These are phyloP conservation scores for Diaporthe sp. DNA, from an alignment of 2,329 filamentous ascomycete genomes.

Conservation along the genomic window DNA sequence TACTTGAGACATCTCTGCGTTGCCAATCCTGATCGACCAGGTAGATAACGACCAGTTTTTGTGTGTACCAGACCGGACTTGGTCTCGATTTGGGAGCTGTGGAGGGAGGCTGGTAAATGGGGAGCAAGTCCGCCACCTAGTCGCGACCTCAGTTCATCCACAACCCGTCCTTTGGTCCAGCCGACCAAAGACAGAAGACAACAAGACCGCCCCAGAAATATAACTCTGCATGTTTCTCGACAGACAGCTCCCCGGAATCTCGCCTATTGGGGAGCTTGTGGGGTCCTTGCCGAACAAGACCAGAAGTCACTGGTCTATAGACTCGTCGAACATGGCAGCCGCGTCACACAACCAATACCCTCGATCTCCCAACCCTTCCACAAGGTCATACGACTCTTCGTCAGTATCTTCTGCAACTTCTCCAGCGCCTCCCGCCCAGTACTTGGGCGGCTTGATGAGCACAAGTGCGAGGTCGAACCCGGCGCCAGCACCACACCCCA, in stretches of 20 bases:
- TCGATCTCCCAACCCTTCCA: constrained; percentile 73
- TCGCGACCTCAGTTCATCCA: constrained; percentile 14
- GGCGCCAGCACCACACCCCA: constrained; percentile 64
- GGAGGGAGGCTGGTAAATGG: constrained; percentile 36
- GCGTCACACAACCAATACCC: constrained; percentile 70
- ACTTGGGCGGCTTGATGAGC: constrained; percentile 66
- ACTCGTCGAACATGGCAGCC: constrained; percentile 66
- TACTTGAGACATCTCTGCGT: constrained; percentile 60
- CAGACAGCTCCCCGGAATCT: constrained; percentile 53
- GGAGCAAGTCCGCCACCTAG: constrained; percentile 10
- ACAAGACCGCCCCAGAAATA: constrained; percentile 35
- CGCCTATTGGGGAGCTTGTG: constrained; percentile 55
- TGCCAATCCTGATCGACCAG: constrained; percentile 67
- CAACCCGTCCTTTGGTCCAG: constrained; percentile 10
- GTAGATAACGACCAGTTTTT: constrained; percentile 36
- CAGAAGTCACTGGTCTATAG: constrained; percentile 50
- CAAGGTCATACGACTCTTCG: constrained; percentile 74
- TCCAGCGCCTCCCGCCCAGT: constrained; percentile 66
- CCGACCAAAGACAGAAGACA: constrained; percentile 23
- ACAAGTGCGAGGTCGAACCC: constrained; percentile 64
- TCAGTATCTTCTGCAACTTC: constrained; percentile 74
- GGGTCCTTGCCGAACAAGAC: constrained; percentile 53
- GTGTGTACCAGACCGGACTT: constrained; percentile 30
- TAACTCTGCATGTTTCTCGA: constrained; percentile 56
- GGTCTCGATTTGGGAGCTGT: constrained; percentile 32